Evolutionary conservation across 441 rosid species (phyloP), one percentile per base, ranked within the genome.

Genomic region (Adansonia grandidieri): DNA sequence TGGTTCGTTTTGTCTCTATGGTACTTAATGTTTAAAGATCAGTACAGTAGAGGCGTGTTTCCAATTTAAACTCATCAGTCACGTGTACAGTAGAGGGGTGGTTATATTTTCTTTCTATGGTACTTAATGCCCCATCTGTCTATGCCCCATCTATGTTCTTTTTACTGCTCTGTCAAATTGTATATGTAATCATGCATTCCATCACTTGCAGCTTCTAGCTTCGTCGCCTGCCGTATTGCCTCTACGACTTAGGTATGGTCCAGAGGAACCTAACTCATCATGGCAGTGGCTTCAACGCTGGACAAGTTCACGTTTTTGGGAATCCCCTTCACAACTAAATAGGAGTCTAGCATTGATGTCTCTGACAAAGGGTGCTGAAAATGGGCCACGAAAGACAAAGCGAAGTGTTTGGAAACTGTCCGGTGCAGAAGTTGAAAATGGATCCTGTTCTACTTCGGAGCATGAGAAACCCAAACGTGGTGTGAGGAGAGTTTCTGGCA

Each of bases 271-370:
- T 61, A 92, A 93, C 84, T 90, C 90, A 14, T 82, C 88, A 40
- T 72, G 68, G 82, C 84, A 83, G 73, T 95, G 99, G 99, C 85
- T 93, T 64, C 87, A 79, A 77, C 93, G 97, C 73, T 95, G 99
- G 98, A 86, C 94, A 47, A 83, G 48, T 5, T 86, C 87, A 78
- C 86, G 57, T 65, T 88, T 89, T 78, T 91, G 93, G 98, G 87
- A 81, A 77, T 83, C 87, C 60, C 78, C 78, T 84, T 78, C 87
- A 14, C 84, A 81, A 67, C 74, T 71, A 64, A 83, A 83, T 84
- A 89, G 80, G 84, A 85, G 67, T 72, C 56, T 58, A 70, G 75
- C 69, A 2, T 63, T 85, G 61, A 86, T 82, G 77, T 63, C 86
- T 61, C 80, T 74, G 85, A 77, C 71, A 71, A 85, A 91, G 88